Base-by-base conservation (phyloP, 2,329 filamentous ascomycete genomes). In the Shiraia sp. region DNA sequence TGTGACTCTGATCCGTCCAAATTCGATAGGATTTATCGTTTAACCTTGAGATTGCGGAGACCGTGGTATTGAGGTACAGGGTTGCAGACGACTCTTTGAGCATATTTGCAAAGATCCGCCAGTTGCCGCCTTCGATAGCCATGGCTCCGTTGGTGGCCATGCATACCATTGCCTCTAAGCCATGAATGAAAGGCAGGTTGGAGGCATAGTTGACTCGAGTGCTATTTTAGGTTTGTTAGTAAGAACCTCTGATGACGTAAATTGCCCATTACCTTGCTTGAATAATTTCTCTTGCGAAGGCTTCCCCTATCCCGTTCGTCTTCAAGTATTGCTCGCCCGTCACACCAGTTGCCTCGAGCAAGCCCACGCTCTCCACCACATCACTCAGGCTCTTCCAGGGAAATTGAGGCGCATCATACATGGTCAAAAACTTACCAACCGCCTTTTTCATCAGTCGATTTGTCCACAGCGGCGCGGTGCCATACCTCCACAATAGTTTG, bases 161-260 rank as follows among this genome's bases (percentile, higher is more conserved):
- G 30, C 90, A 92, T 2, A 95, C 87, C 86, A 96, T 90, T 1
- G 91, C 83, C 59, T 95, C 90, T 1, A 99, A 72, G 0, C 90
- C 93, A 60, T 97, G 91, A 33, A 97, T 93, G 25, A 83, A 75
- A n/a, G 76, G 80, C 10, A 97, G 70, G 55, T 97, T 96, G 34
- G 91, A 89, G 1, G 88, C 93, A 70, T 96, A 99, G 69, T 97
- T 97, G 50, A 96, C 92, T 14, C 93, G 80, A 1, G 93, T 96
- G 42, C 85, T 87, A 2, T 16, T 10, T 24, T 34, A 10, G 3
- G 25, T 54, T 24, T 47, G 42, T 23, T 22, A 22, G 19, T 22
- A 22, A 8, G 8, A 22, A 22, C 4, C 4, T 22, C 8, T 22
- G 4, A 22, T 22, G 4, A 22, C 8, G 19, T 22, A 4, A 22